Percentiles rank a stretch among this genome's conserved stretches.
These are phyloP conservation scores for Tuctoria greenei DNA, from an alignment of 176 grass and related monocot species.

Conservation along the genomic window DNA sequence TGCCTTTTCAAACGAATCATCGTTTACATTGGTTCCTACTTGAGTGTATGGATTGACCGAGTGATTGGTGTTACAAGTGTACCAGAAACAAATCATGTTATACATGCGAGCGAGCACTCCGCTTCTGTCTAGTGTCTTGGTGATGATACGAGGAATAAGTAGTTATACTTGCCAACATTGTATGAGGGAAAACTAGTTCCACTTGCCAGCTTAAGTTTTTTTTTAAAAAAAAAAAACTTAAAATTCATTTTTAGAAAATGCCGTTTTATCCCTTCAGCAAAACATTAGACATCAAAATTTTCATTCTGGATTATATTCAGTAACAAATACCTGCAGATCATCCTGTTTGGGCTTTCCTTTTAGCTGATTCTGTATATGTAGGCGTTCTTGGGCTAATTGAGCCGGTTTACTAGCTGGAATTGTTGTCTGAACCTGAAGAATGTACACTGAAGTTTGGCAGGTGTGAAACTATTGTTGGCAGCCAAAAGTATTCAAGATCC, in stretches of 20 bases:
- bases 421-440: slow-evolving; percentile 13
- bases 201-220: not conserved
- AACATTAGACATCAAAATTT: no score
- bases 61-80: not conserved
- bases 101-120: not conserved
- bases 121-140: not conserved
- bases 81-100: not conserved
- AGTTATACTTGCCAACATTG: no score
- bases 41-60: not conserved
- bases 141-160: no score
- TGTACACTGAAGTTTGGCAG: slow-evolving; percentile 35
- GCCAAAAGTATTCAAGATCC: slow-evolving; percentile 31
- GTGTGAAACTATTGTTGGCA: slow-evolving; percentile 16
- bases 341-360: no score
- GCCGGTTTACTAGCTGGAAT: slow-evolving; percentile 12
- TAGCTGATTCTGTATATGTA: not conserved
- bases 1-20: not conserved
- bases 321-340: no score
- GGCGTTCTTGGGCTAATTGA: not conserved
- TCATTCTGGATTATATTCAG: no score
- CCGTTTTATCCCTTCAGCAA: no score
- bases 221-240: not conserved
- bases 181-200: not conserved
- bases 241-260: no score
- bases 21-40: not conserved